Conservation (phyloP, 306 rosid species). For the Dryas alaskensis region DNA sequence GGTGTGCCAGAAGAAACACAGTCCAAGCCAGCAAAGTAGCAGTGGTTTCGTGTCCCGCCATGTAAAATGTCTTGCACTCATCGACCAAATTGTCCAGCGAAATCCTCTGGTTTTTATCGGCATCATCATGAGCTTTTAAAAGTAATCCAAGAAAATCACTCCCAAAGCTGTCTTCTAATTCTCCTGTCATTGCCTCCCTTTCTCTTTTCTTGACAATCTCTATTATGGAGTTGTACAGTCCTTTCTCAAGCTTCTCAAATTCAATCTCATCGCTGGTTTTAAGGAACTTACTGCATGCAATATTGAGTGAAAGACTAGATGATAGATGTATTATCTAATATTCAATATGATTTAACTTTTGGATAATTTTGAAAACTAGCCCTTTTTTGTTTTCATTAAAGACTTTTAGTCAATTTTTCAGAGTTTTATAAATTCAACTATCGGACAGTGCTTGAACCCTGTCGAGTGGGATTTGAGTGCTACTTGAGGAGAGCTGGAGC, state of each 20-base stretch:
- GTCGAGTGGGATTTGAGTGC: too few relatives aligned
- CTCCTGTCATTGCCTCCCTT: conserved; percentile 5
- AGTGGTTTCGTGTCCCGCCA: conserved; percentile 33
- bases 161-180: conserved; percentile 19
- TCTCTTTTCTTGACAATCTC: conserved; percentile 21
- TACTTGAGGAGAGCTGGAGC: too few relatives aligned
- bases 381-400: too few relatives aligned
- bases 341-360: too few relatives aligned
- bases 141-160: conserved; percentile 31
- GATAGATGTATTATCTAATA: too few relatives aligned
- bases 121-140: conserved; percentile 27
- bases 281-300: conserved; percentile 22
- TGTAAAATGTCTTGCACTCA: conserved; percentile 30
- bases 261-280: conserved; percentile 26
- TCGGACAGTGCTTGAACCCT: too few relatives aligned
- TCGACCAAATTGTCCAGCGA: conserved; percentile 19
- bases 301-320: neutral
- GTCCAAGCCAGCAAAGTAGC: conserved; percentile 26
- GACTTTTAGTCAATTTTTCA: too few relatives aligned
- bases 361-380: too few relatives aligned
- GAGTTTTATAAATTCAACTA: too few relatives aligned
- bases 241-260: conserved; percentile 16
- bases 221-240: conserved; percentile 3
- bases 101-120: conserved; percentile 4
- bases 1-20: conserved; percentile 24